These are phyloP conservation scores for Neurospora cerealis DNA, from an alignment of 495 filamentous ascomycete genomes.

Conservation along the genomic window DNA sequence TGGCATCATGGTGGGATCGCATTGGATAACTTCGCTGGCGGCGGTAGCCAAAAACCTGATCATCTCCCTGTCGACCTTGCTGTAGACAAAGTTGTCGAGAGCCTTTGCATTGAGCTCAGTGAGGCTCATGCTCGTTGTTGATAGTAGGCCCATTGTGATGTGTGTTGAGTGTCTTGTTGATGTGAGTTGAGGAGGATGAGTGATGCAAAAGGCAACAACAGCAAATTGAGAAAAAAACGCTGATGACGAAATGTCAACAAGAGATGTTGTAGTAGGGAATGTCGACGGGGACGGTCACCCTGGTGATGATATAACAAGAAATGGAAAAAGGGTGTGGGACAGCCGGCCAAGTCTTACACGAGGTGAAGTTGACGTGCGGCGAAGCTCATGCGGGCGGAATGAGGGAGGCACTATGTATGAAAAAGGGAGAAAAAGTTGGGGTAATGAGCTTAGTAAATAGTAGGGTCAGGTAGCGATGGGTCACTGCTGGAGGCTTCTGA, in stretches of 20 bases:
- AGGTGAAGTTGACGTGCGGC: slow-evolving; percentile 13
- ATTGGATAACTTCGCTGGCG: slow-evolving; percentile 81
- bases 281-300: slow-evolving; percentile 8
- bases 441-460: slow-evolving; percentile 1
- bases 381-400: slow-evolving; percentile 10
- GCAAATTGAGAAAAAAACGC: background rate
- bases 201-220: background rate
- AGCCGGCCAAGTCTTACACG: slow-evolving; percentile 9
- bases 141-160: slow-evolving; percentile 27
- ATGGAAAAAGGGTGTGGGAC: slow-evolving; percentile 1
- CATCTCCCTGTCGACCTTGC: slow-evolving; percentile 75
- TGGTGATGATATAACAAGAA: slow-evolving; percentile 8
- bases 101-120: slow-evolving; percentile 62
- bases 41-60: slow-evolving; percentile 73
- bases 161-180: slow-evolving; percentile 6
- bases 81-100: slow-evolving; percentile 79
- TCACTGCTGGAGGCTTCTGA: slow-evolving; percentile 12
- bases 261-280: background rate
- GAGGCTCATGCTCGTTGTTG: slow-evolving; percentile 22
- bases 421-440: slow-evolving; percentile 7
- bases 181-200: slow-evolving; percentile 5
- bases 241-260: slow-evolving; percentile 12
- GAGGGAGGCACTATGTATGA: background rate
- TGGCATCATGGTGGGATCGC: slow-evolving; percentile 53
- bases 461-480: slow-evolving; percentile 7